Conservation (phyloP, 1,139 yeast species). For the Diutina siamensis region DNA sequence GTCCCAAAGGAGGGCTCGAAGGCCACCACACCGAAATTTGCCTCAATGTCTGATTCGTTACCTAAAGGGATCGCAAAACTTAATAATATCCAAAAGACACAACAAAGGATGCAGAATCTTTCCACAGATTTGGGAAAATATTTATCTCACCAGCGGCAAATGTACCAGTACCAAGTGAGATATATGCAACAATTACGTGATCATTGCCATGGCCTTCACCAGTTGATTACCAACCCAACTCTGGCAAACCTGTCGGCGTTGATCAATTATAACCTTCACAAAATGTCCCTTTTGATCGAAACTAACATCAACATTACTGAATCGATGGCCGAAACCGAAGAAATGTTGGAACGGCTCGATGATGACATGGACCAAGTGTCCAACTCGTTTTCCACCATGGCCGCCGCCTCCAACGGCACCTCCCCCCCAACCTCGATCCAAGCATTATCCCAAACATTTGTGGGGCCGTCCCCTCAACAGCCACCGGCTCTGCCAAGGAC, state of each 20-base stretch:
- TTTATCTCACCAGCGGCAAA: background rate
- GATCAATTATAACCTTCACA: background rate
- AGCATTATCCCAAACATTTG: no score
- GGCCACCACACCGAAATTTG: no score
- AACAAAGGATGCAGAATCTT: background rate
- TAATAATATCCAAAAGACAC: background rate
- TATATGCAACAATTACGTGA: constrained; percentile 2
- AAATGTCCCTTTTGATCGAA: background rate
- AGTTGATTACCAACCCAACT: background rate
- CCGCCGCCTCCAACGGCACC: no score
- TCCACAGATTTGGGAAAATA: background rate
- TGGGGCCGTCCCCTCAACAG: no score
- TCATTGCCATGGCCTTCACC: background rate
- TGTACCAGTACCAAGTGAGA: background rate
- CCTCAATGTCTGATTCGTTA: no score
- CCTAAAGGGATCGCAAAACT: no score
- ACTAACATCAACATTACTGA: background rate
- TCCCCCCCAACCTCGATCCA: no score
- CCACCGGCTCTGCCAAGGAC: no score
- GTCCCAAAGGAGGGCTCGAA: background rate
- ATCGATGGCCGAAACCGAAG: background rate
- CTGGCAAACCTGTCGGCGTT: background rate
- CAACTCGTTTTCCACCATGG: background rate
- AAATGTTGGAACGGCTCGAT: background rate
- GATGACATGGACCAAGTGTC: background rate